Evolutionary conservation across 495 filamentous ascomycete species (phyloP).

Genomic region (Niebla homalea): DNA sequence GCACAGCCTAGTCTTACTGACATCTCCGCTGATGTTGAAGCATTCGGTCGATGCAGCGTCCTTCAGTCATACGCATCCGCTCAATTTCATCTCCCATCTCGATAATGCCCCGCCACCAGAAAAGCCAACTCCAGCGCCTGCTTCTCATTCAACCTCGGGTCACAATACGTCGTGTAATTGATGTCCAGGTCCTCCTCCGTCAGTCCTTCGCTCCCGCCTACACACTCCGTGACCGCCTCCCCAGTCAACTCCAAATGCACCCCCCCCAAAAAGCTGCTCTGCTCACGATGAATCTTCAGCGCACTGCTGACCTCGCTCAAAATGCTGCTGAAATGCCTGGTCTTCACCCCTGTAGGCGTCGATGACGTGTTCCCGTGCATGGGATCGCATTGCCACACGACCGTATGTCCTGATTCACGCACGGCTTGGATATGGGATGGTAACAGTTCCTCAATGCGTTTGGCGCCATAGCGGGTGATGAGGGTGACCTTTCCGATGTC

Average conservation of each 20-base stretch:
- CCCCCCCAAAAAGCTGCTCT: conserved; percentile 75
- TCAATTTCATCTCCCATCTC: conserved; percentile 17
- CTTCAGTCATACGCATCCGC: neutral
- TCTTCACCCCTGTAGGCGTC: conserved; percentile 65
- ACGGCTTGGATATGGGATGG: conserved; percentile 79
- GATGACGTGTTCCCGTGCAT: conserved; percentile 74
- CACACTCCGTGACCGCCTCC: conserved; percentile 91
- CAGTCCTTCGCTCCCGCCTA: conserved; percentile 78
- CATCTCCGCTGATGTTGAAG: neutral
- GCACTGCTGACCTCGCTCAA: conserved; percentile 70
- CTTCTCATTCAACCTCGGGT: conserved; percentile 91
- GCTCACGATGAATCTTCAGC: conserved; percentile 67
- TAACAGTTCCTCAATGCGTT: conserved; percentile 55
- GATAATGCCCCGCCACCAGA: conserved; percentile 75
- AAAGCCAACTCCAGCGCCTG: conserved; percentile 93
- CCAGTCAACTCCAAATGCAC: conserved; percentile 93
- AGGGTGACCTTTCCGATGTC: conserved; percentile 87
- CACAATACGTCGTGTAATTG: conserved; percentile 90
- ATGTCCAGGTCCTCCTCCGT: conserved; percentile 74
- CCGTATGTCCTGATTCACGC: conserved; percentile 48
- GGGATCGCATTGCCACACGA: conserved; percentile 96
- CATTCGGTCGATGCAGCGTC: neutral
- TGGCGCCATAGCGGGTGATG: conserved; percentile 85
- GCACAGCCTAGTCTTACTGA: neutral
- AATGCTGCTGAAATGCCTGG: conserved; percentile 73